These are phyloP conservation scores for Eimeria nieschulzi DNA, from an alignment of 169 alveolate genomes.

Conservation along the genomic window DNA sequence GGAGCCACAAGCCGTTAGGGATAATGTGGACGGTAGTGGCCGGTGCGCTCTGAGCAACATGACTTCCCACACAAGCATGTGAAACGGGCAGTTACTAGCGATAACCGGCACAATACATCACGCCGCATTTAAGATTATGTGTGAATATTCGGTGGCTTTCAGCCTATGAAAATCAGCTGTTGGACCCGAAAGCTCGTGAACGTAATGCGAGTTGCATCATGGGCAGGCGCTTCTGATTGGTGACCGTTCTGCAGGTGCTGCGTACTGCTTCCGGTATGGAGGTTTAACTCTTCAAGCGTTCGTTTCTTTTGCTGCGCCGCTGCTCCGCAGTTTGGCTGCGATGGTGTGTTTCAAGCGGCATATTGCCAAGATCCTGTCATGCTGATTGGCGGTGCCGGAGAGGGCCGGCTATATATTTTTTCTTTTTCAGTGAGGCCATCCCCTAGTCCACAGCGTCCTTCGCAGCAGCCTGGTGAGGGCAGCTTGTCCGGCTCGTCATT, in stretches of 20 bases:
- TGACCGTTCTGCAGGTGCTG: conserved; percentile 40
- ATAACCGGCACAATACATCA: too few relatives aligned
- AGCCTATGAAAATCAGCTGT: too few relatives aligned
- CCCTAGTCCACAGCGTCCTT: too few relatives aligned
- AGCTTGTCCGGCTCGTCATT: neutral
- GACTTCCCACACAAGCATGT: too few relatives aligned
- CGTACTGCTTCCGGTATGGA: neutral
- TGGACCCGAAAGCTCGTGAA: too few relatives aligned
- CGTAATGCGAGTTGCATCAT: too few relatives aligned
- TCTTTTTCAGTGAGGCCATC: neutral
- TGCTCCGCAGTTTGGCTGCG: neutral
- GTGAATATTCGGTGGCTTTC: too few relatives aligned
- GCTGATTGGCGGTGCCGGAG: neutral
- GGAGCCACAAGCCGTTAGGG: too few relatives aligned
- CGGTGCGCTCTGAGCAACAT: too few relatives aligned
- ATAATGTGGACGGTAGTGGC: too few relatives aligned
- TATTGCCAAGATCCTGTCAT: neutral
- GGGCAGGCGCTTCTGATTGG: neutral
- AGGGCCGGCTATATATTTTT: conserved; percentile 1
- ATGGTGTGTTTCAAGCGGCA: neutral
- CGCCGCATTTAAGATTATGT: too few relatives aligned
- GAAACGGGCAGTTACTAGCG: too few relatives aligned
- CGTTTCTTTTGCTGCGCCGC: conserved; percentile 37
- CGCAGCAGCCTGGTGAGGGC: neutral
- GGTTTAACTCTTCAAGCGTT: neutral